phyloP scores from a whole-genome alignment of 2,329 filamentous ascomycete genomes.

The Arthrobotrys conoides region DNA sequence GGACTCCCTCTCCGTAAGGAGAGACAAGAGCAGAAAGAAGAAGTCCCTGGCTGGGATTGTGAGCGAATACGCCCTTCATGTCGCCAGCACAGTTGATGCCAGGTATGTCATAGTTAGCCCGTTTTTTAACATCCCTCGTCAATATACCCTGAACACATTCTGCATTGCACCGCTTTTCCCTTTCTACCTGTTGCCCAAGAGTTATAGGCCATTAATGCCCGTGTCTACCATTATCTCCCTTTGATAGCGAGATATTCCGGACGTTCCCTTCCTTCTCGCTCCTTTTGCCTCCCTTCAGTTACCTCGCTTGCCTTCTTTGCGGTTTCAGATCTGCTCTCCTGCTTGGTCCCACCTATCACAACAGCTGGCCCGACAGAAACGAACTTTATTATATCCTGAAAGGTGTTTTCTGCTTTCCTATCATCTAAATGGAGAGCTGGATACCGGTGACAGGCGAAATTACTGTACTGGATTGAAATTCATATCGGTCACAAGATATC shows the following conservation, averaged over 20 bases:
- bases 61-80: conserved; percentile 61
- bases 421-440: conserved; percentile 37
- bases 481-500: conserved; percentile 16
- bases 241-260: conserved; percentile 59
- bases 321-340: conserved; percentile 60
- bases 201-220: conserved; percentile 58
- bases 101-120: conserved; percentile 57
- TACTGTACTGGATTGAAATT: conserved; percentile 18
- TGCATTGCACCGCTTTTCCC: conserved; percentile 42
- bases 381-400: conserved; percentile 54
- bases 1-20: conserved; percentile 61
- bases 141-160: conserved; percentile 46
- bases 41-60: conserved; percentile 59
- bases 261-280: conserved; percentile 60
- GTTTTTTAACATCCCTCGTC: conserved; percentile 39
- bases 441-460: conserved; percentile 25
- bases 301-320: conserved; percentile 56
- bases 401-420: conserved; percentile 21
- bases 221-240: conserved; percentile 54
- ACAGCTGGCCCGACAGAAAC: conserved; percentile 52
- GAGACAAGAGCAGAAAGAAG: conserved; percentile 61
- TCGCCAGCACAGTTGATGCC: conserved; percentile 61
- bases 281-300: conserved; percentile 60
- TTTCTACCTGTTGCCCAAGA: conserved; percentile 40
- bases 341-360: conserved; percentile 60